A percentile compares a stretch with the other conserved stretches of the same genome.
Conservation (phyloP, 1,284 basidiomycete species). For the Sporisorium reilianum region DNA sequence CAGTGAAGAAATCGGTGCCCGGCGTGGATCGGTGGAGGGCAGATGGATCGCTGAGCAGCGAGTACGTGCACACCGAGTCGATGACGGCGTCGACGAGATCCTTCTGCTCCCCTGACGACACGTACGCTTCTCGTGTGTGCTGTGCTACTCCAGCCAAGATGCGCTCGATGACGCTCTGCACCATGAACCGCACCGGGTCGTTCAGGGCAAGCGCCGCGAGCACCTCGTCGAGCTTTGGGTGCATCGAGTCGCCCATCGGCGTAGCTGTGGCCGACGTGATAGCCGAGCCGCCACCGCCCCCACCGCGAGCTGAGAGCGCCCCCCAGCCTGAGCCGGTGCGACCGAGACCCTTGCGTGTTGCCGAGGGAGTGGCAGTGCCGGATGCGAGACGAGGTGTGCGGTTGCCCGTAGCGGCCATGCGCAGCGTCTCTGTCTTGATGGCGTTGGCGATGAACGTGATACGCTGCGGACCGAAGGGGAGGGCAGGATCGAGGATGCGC, state of each 20-base stretch:
- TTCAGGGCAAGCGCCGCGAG: constrained; percentile 29
- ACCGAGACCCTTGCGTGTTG: constrained; percentile 25
- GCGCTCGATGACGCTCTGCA: constrained; percentile 43
- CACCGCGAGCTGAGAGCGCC: constrained; percentile 12
- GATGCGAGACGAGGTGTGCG: constrained; percentile 19
- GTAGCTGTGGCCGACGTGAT: constrained; percentile 51
- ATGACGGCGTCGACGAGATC: constrained; percentile 54
- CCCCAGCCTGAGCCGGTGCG: constrained; percentile 28
- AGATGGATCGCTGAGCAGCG: constrained; percentile 41
- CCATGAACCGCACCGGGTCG: constrained; percentile 59
- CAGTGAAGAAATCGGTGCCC: constrained; percentile 42
- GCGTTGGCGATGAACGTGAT: constrained; percentile 46
- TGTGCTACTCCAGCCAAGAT: constrained; percentile 33
- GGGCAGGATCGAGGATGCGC: constrained; percentile 49
- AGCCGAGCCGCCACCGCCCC: constrained; percentile 16
- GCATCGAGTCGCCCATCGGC: constrained; percentile 37
- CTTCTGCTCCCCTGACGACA: constrained; percentile 50
- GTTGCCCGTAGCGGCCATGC: constrained; percentile 29
- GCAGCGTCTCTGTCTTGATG: constrained; percentile 46
- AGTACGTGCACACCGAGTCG: constrained; percentile 57
- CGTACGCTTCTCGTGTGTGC: constrained; percentile 27
- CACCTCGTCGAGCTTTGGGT: constrained; percentile 41
- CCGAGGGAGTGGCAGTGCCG: constrained; percentile 35
- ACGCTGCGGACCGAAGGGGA: constrained; percentile 34
- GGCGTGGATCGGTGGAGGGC: constrained; percentile 47